Conservation (phyloP, 148 eudicot genomes). For the Chenopodium quinoa region DNA sequence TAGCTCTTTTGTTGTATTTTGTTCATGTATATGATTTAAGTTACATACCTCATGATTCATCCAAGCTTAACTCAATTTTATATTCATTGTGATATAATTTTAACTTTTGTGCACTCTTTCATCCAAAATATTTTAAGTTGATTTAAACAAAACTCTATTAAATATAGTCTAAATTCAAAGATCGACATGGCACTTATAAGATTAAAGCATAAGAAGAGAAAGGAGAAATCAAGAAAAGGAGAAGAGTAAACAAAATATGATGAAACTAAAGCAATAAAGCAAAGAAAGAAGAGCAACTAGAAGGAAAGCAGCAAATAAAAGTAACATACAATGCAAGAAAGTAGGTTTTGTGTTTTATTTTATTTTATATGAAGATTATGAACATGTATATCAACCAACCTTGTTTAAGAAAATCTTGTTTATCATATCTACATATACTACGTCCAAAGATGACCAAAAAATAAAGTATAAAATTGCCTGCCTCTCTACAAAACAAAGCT, state of each 20-base stretch:
- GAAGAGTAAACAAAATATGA: neutral
- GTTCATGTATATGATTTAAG: too few relatives aligned
- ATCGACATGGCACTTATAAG: neutral
- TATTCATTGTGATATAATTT: too few relatives aligned
- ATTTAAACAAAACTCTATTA: neutral
- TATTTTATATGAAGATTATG: neutral
- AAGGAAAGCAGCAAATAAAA: conserved; percentile 8
- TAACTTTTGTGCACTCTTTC: too few relatives aligned
- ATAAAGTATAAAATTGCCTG: neutral
- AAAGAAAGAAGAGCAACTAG: neutral
- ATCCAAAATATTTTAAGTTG: neutral
- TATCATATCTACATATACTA: neutral
- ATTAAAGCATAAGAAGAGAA: neutral
- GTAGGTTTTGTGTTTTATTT: neutral
- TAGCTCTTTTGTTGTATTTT: too few relatives aligned
- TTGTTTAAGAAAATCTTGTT: neutral
- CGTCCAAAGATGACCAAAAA: neutral
- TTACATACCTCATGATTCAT: too few relatives aligned
- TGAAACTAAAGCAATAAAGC: neutral
- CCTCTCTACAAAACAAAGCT: neutral
- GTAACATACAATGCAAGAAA: conserved; percentile 2
- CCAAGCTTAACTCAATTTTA: too few relatives aligned
- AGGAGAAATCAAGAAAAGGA: neutral
- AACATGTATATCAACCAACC: neutral
- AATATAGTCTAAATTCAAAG: too few relatives aligned